These are phyloP conservation scores for Colletotrichum tropicicola DNA, from an alignment of 2,329 filamentous ascomycete species.

Conservation along the genomic window DNA sequence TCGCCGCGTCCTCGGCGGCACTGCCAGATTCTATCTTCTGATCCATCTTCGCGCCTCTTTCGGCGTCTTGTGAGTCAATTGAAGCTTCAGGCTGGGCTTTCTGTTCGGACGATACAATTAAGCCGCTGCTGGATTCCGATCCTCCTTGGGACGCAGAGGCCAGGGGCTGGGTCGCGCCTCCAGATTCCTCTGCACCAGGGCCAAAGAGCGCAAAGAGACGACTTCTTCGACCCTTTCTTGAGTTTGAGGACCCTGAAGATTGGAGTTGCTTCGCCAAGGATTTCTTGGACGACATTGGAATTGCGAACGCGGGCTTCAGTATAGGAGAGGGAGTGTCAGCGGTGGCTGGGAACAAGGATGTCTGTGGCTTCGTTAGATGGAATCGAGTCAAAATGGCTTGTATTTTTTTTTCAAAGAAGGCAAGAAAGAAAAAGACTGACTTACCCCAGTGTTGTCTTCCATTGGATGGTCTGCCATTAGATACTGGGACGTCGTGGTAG, in stretches of 20 bases:
- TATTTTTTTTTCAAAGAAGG: not conserved
- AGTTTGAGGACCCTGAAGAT: not conserved
- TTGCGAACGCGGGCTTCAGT: not conserved
- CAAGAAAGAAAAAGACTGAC: not conserved
- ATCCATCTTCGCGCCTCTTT: not conserved
- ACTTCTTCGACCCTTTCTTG: not conserved
- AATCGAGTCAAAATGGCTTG: not conserved
- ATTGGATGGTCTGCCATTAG: not conserved
- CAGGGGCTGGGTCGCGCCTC: not conserved
- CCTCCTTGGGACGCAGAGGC: not conserved
- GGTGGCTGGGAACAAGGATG: not conserved
- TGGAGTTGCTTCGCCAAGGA: not conserved
- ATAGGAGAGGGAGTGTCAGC: not conserved
- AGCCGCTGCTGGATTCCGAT: not conserved
- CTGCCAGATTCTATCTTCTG: not conserved
- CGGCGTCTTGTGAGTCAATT: not conserved
- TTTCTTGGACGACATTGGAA: conserved; percentile 3
- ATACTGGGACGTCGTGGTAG: not conserved
- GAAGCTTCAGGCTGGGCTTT: not conserved
- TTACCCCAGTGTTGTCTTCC: not conserved
- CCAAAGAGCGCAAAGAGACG: conserved; percentile 16
- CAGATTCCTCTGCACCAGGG: not conserved
- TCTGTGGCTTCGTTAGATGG: not conserved
- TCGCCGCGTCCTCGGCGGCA: not conserved
- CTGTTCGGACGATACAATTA: not conserved